These are phyloP conservation scores for Eruca vesicaria DNA, from an alignment of 441 rosid genomes.

Conservation along the genomic window DNA sequence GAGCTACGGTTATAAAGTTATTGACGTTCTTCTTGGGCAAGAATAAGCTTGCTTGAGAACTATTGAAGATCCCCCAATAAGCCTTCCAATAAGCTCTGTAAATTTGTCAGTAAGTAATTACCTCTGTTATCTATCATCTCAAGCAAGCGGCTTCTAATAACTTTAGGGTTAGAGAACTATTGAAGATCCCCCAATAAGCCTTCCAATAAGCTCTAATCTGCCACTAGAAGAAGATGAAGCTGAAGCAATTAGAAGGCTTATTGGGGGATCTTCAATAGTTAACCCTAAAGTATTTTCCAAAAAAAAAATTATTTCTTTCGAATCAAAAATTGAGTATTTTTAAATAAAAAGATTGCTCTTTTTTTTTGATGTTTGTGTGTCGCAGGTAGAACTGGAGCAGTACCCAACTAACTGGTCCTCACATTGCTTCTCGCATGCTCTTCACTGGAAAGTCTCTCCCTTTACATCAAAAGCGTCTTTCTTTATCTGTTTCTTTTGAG, in stretches of 20 bases:
- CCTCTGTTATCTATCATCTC: too few species aligned
- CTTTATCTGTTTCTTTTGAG: background rate
- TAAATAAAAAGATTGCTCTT: background rate
- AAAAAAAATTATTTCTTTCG: background rate
- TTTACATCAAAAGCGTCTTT: background rate
- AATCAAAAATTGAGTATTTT: background rate
- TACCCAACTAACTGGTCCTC: conserved; percentile 84
- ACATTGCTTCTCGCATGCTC: conserved; percentile 96
- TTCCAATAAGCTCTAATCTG: too few species aligned
- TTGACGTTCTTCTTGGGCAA: too few species aligned
- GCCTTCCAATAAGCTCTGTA: too few species aligned
- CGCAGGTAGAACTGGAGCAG: conserved; percentile 90
- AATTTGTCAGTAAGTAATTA: too few species aligned
- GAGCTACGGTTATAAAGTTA: too few species aligned
- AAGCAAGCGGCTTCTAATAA: too few species aligned
- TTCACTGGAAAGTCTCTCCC: conserved; percentile 50
- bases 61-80: too few species aligned
- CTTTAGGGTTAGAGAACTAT: conserved; percentile 79
- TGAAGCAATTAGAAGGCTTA: conserved; percentile 83
- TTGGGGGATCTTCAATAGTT: conserved; percentile 76
- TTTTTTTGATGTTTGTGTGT: background rate
- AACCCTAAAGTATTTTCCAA: conserved; percentile 53
- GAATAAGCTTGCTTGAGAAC: too few species aligned
- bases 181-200: conserved; percentile 69
- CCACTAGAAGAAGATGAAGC: conserved; percentile 66